Evolutionary conservation across 2,329 filamentous ascomycete species (phyloP).

Genomic region (Alternaria alternata): DNA sequence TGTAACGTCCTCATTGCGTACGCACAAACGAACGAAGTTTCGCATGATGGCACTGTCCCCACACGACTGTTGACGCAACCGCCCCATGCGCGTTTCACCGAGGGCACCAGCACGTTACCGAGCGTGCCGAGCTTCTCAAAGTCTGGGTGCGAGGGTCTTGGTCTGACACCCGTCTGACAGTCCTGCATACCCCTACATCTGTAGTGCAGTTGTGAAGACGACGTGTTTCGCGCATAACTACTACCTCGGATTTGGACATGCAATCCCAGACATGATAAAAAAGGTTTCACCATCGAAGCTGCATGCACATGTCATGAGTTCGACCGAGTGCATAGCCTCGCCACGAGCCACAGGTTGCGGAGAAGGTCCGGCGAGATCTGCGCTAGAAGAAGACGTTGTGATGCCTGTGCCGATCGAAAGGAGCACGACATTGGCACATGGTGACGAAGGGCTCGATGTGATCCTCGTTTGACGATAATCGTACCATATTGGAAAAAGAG

Average conservation of each 20-base stretch:
- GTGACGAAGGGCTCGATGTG: neutral
- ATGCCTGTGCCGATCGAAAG: conserved; percentile 10
- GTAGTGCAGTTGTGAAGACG: conserved; percentile 6
- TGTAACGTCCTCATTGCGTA: conserved; percentile 12
- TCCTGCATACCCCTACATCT: conserved; percentile 11
- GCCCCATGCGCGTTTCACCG: conserved; percentile 12
- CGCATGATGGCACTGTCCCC: conserved; percentile 5
- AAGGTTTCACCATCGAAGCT: conserved; percentile 6
- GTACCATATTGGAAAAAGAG: neutral
- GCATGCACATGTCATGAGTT: conserved; percentile 9
- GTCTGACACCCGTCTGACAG: conserved; percentile 16
- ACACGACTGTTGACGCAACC: conserved; percentile 9
- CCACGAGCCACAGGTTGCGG: conserved; percentile 11
- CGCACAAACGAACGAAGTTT: conserved; percentile 10
- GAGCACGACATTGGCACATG: conserved; percentile 1
- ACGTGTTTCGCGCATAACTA: conserved; percentile 13
- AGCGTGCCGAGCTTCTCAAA: conserved; percentile 3
- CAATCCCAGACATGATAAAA: neutral
- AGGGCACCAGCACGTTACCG: conserved; percentile 1
- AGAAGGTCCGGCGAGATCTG: conserved; percentile 10
- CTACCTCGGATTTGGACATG: neutral
- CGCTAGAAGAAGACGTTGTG: conserved; percentile 10
- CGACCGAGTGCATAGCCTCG: neutral
- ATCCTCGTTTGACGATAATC: neutral
- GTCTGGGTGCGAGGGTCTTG: conserved; percentile 6